Percentiles rank a stretch among this genome's conserved stretches.
phyloP scores from a whole-genome alignment of 148 eudicot species.

The Nepenthes mirabilis region DNA sequence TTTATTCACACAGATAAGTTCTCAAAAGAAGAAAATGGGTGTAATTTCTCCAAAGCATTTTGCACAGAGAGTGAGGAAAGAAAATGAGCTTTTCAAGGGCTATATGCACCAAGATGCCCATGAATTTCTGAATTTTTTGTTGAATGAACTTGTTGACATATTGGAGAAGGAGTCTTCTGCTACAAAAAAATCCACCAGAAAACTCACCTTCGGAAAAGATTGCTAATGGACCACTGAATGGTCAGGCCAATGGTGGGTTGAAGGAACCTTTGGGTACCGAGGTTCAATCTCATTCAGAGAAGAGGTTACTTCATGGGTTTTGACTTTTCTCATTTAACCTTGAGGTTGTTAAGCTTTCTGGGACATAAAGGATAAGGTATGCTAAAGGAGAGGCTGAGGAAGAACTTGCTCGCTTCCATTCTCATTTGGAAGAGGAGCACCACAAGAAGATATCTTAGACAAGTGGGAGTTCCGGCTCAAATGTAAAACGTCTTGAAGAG shows the following conservation, averaged over 20 bases:
- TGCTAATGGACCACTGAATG: slow-evolving; percentile 36
- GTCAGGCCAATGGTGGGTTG: slow-evolving; percentile 28
- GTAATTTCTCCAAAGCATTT: slow-evolving; percentile 92
- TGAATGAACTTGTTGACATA: slow-evolving; percentile 61
- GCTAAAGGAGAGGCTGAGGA: slow-evolving; percentile 54
- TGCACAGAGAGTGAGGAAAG: slow-evolving; percentile 78
- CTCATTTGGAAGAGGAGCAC: slow-evolving; percentile 41
- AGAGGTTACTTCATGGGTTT: too few species aligned
- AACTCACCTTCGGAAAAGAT: slow-evolving; percentile 26
- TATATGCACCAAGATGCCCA: slow-evolving; percentile 77
- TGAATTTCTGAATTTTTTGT: slow-evolving; percentile 9
- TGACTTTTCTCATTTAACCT: too few species aligned
- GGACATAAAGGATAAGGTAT: slow-evolving; percentile 31
- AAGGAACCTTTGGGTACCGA: slow-evolving; percentile 65
- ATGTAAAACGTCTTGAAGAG: slow-evolving; percentile 14
- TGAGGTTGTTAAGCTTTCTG: too few species aligned
- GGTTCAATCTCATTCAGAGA: slow-evolving; percentile 25
- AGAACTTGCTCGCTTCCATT: slow-evolving; percentile 32
- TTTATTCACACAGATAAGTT: slow-evolving; percentile 74
- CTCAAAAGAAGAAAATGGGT: slow-evolving; percentile 94
- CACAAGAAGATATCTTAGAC: slow-evolving; percentile 33
- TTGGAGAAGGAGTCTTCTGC: slow-evolving; percentile 53
- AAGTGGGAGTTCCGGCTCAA: slow-evolving; percentile 40
- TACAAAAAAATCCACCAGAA: slow-evolving; percentile 21
- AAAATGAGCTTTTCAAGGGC: slow-evolving; percentile 81